Evolutionary conservation across 1,284 basidiomycete genomes (phyloP).

Genomic region (Leccinum angustisporum): DNA sequence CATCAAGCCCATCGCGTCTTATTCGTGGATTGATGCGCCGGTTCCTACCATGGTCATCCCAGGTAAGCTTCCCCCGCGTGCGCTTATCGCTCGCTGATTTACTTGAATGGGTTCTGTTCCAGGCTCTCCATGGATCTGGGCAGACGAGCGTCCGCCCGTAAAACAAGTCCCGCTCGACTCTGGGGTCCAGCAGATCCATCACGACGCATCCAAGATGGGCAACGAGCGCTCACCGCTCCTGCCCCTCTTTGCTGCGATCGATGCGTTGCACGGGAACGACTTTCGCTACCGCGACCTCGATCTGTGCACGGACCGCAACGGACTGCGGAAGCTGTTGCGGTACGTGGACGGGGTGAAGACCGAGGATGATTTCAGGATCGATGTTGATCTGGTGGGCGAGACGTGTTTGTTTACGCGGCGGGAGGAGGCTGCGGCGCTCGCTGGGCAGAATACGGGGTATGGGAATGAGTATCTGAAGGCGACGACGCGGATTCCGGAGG

Average conservation of each 20-base stretch:
- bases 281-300: conserved; percentile 34
- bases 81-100: background rate
- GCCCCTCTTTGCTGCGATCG: conserved; percentile 37
- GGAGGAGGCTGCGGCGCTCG: conserved; percentile 18
- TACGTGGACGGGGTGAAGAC: conserved; percentile 20
- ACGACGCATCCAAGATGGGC: conserved; percentile 35
- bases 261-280: conserved; percentile 28
- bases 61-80: conserved; percentile 25
- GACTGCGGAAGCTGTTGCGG: conserved; percentile 38
- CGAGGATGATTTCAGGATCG: conserved; percentile 36
- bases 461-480: conserved; percentile 37
- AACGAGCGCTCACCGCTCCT: conserved; percentile 31
- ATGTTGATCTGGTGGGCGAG: conserved; percentile 32
- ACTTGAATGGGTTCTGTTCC: background rate
- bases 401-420: conserved; percentile 35
- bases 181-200: conserved; percentile 32
- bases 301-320: conserved; percentile 38
- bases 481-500: conserved; percentile 25
- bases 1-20: conserved; percentile 32
- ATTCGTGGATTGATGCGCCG: conserved; percentile 35
- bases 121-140: conserved; percentile 37
- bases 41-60: conserved; percentile 34
- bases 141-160: conserved; percentile 20
- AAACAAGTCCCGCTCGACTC: conserved; percentile 28
- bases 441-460: conserved; percentile 26